phyloP scores from a whole-genome alignment of 2,329 filamentous ascomycete species.

The Ambrosiella cleistominuta region DNA sequence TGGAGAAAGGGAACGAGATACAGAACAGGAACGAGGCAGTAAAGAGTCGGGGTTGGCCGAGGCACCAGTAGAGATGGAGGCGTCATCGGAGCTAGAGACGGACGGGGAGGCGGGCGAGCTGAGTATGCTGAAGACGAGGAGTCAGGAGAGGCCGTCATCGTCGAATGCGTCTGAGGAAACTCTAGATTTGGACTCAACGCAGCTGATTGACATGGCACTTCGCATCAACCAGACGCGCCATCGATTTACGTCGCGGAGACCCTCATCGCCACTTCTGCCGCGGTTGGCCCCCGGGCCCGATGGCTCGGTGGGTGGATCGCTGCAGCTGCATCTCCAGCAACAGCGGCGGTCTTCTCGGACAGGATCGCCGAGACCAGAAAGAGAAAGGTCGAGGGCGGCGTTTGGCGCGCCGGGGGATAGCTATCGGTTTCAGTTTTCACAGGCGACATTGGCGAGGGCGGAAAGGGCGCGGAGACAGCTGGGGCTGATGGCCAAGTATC shows the following conservation, averaged over 20 bases:
- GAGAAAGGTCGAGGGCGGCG: conserved; percentile 11
- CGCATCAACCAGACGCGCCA: conserved; percentile 69
- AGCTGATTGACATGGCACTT: conserved; percentile 85
- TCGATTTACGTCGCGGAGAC: conserved; percentile 41
- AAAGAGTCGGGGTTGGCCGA: too few species aligned
- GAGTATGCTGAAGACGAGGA: too few species aligned
- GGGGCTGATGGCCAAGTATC: conserved; percentile 71
- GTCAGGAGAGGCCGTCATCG: too few species aligned
- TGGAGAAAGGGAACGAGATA: too few species aligned
- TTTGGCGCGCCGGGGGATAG: conserved; percentile 14
- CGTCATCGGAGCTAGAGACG: too few species aligned
- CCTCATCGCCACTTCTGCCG: conserved; percentile 32
- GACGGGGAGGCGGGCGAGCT: too few species aligned
- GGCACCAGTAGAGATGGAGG: too few species aligned
- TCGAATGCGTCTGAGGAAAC: conserved; percentile 9
- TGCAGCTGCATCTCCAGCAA: conserved; percentile 54
- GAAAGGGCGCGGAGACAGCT: conserved; percentile 74
- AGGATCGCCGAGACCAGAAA: conserved; percentile 39
- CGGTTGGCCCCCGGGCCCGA: conserved; percentile 35
- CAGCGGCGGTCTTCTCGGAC: conserved; percentile 46
- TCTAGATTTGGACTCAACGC: conserved; percentile 59
- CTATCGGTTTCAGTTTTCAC: conserved; percentile 52
- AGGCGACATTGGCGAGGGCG: conserved; percentile 62
- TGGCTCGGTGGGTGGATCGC: conserved; percentile 36
- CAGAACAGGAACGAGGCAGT: too few species aligned